phyloP scores from a whole-genome alignment of 1,284 basidiomycete species.

The Cerrena zonata region DNA sequence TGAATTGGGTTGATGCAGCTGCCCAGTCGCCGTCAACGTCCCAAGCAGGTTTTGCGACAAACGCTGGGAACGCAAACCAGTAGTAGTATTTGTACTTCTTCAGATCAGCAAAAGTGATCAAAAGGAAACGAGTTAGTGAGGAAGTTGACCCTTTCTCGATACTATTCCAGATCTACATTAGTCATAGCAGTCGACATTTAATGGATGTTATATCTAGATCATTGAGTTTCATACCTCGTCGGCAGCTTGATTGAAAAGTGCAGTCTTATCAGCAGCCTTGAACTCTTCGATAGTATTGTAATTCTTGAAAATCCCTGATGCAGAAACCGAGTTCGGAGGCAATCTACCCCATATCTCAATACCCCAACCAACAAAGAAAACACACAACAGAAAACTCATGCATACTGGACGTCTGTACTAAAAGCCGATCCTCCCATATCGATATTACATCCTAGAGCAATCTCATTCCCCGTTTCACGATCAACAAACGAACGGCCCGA shows the following conservation, averaged over 20 bases:
- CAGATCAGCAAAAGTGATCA: constrained; percentile 92
- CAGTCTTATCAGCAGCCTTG: constrained; percentile 82
- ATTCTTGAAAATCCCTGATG: constrained; percentile 76
- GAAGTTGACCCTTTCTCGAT: constrained; percentile 46
- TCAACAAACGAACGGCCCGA: constrained; percentile 72
- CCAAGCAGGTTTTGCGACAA: constrained; percentile 84
- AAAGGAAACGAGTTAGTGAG: constrained; percentile 71
- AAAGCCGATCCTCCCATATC: constrained; percentile 58
- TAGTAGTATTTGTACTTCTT: constrained; percentile 98
- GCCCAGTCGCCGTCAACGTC: constrained; percentile 61
- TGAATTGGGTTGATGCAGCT: constrained; percentile 35
- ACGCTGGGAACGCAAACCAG: constrained; percentile 95
- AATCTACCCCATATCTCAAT: constrained; percentile 24
- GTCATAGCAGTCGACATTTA: neutral
- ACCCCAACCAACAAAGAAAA: neutral
- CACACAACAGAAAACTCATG: neutral
- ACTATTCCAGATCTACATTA: constrained; percentile 58
- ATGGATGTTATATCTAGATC: neutral
- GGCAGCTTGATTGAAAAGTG: constrained; percentile 68
- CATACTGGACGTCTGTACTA: constrained; percentile 30
- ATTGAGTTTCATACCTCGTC: constrained; percentile 43
- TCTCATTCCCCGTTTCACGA: constrained; percentile 62
- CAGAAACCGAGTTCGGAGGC: constrained; percentile 37
- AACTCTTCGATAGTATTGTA: constrained; percentile 97
- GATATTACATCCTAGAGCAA: constrained; percentile 57